Evolutionary conservation across 1,284 basidiomycete species (phyloP).

Genomic region (Tilletia setariae): DNA sequence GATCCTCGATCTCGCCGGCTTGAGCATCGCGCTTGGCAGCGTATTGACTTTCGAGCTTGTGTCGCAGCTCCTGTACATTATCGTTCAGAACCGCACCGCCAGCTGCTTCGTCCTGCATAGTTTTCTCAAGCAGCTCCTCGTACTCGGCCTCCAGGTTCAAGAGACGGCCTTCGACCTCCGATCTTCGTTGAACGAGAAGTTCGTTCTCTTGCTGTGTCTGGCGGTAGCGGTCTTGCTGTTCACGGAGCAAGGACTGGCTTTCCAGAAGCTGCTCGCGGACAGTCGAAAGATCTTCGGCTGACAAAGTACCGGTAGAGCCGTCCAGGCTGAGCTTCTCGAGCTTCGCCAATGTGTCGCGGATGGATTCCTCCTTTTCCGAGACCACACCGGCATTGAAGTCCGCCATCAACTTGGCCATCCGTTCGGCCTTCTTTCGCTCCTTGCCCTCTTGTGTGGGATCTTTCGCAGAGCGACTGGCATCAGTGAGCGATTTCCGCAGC

Average conservation of each 20-base stretch:
- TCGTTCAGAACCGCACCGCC: constrained; percentile 27
- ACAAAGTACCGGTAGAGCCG: constrained; percentile 39
- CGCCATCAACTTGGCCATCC: constrained; percentile 99
- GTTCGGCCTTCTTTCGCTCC: constrained; percentile 97
- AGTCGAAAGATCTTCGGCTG: constrained; percentile 72
- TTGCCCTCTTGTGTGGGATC: constrained; percentile 78
- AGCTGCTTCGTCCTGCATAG: constrained; percentile 52
- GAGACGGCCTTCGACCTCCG: constrained; percentile 82
- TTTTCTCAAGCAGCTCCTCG: constrained; percentile 77
- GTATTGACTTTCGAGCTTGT: constrained; percentile 90
- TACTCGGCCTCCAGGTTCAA: constrained; percentile 83
- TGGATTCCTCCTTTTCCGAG: constrained; percentile 88
- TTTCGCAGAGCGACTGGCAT: constrained; percentile 59
- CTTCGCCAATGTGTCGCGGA: constrained; percentile 76
- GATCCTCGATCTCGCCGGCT: constrained; percentile 76
- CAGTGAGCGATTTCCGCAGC: constrained; percentile 57
- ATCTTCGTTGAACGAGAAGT: constrained; percentile 73
- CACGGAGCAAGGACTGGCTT: constrained; percentile 76
- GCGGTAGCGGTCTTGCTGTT: constrained; percentile 82
- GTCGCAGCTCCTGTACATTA: constrained; percentile 34
- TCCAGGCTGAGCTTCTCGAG: constrained; percentile 62
- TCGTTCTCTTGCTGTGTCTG: constrained; percentile 90
- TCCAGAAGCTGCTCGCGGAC: constrained; percentile 84
- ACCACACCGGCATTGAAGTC: constrained; percentile 78
- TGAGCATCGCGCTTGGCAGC: constrained; percentile 86